Evolutionary conservation across 1,284 basidiomycete species (phyloP).

Genomic region (Trichosporon sp.): DNA sequence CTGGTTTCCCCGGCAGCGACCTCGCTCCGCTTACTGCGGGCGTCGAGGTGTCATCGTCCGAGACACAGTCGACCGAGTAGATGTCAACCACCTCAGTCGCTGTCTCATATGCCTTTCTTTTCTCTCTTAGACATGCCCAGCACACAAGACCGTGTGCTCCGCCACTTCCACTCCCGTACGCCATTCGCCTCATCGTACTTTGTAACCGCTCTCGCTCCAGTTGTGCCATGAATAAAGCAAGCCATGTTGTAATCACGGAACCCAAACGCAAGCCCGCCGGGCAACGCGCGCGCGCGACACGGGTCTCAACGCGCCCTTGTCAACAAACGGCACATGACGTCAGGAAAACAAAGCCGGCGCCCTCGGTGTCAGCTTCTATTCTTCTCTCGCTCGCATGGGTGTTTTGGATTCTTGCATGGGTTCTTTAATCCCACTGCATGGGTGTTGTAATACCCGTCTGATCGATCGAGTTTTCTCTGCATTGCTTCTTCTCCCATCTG

Average conservation of each 20-base stretch:
- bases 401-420: not conserved
- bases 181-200: not conserved
- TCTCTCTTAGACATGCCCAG: not conserved
- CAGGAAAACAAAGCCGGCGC: not conserved
- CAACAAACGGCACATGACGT: constrained; percentile 1
- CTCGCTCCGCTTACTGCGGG: not conserved
- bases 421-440: no score
- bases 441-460: no score
- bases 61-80: not conserved
- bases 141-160: not conserved
- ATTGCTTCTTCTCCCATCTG: not conserved
- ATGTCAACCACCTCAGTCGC: not conserved
- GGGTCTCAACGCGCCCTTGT: not conserved
- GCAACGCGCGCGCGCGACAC: not conserved
- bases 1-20: not conserved
- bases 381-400: no score
- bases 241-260: not conserved
- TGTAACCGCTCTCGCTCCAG: not conserved
- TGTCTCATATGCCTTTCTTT: not conserved
- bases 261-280: no score
- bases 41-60: no score
- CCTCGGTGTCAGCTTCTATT: not conserved
- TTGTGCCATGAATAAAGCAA: not conserved
- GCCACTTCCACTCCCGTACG: not conserved
- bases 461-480: not conserved